Conservation (phyloP, 805 yeast species). For the Nakazawaea holstii region DNA sequence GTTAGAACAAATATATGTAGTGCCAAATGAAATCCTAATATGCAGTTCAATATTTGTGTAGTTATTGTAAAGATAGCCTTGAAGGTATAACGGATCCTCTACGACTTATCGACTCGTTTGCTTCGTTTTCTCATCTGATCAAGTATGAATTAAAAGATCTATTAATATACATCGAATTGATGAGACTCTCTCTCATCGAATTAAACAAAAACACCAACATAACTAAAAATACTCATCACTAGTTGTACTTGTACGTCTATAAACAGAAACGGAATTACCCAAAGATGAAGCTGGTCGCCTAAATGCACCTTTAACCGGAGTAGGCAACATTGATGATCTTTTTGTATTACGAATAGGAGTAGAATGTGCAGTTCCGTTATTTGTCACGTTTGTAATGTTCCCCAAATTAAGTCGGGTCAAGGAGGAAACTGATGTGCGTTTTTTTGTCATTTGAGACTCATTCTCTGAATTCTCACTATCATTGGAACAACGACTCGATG, state of each 20-base stretch:
- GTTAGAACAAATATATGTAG: no score
- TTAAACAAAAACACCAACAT: no score
- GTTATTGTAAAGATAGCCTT: no score
- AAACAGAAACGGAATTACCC: neutral
- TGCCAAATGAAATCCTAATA: no score
- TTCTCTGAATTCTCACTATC: neutral
- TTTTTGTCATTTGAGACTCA: slow-evolving; percentile 1
- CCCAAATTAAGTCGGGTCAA: slow-evolving; percentile 1
- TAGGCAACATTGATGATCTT: neutral
- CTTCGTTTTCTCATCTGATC: no score
- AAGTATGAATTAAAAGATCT: no score
- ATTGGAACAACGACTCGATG: neutral
- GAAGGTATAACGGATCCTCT: no score
- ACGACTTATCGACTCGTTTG: no score
- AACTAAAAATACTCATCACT: neutral
- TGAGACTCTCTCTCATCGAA: no score
- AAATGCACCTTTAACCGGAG: neutral
- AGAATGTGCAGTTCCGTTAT: neutral
- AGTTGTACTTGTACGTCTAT: neutral
- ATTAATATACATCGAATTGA: no score
- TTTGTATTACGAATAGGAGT: neutral
- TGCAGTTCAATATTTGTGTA: no score
- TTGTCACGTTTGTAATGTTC: slow-evolving; percentile 3
- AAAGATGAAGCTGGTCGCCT: neutral
- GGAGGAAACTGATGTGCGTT: neutral